Base-by-base conservation (phyloP, 2,329 filamentous ascomycete genomes). In the Fusarium globosum region DNA sequence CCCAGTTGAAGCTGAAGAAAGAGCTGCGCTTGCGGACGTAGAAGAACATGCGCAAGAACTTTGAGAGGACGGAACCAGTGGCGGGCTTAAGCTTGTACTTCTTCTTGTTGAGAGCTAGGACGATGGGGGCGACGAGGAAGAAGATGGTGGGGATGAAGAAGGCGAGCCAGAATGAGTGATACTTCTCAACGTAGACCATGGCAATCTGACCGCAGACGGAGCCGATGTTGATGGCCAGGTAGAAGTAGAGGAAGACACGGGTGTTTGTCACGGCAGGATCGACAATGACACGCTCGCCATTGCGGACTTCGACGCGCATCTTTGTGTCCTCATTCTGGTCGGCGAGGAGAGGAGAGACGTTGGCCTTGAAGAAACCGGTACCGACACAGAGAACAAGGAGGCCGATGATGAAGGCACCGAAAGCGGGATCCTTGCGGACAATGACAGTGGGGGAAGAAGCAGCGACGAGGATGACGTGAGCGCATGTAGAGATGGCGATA, bases 281-380 rank as follows among this genome's bases (percentile, higher is more conserved):
- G 51, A 93, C 87, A 71, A 94, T 92, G 71, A 93, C 90, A 26
- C 90, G 90, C 82, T 93, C 88, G 61, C 92, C 92, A 21, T 83
- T 82, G 45, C 85, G 83, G 6, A 85, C 87, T 73, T 88, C 85
- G 61, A 93, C 86, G 56, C 86, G 87, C 72, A 90, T 87, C 68
- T 85, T 87, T 8, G 85, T 86, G 65, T 90, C 88, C 39, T 85
- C 86, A 80, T 92, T 91, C 81, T 94, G 92, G 77, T 94, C 92
- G 26, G 91, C 91, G 63, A 94, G 88, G 23, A 94, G 83, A 1
- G 92, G 91, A 0, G 91, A 90, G 48, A 95, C 92, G 78, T 95
- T 95, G 72, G 91, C 89, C 85, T 95, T 96, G 88, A 95, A 94
- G 77, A 93, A 92, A 70, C 93, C 93, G 3, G 92, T 94, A 48